A percentile compares a stretch with the other conserved stretches of the same genome.
These are phyloP conservation scores for Nicotiana otophora DNA, from an alignment of 257 asterid species.

Conservation along the genomic window DNA sequence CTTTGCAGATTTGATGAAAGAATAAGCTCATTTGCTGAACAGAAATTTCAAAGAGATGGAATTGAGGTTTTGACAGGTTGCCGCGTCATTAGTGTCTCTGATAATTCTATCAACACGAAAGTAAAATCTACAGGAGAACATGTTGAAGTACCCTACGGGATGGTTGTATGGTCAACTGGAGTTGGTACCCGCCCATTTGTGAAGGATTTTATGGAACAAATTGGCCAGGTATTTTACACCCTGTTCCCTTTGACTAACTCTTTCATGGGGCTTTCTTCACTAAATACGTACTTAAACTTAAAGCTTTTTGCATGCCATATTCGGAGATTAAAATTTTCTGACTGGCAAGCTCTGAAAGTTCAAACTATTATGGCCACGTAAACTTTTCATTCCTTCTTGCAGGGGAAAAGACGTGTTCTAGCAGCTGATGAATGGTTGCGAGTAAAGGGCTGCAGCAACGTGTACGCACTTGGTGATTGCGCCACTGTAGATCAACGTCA, in stretches of 20 bases:
- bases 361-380: not conserved
- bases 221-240: conserved; percentile 70
- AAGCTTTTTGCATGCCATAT: not conserved
- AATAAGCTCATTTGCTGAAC: conserved; percentile 89
- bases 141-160: conserved; percentile 76
- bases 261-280: not conserved
- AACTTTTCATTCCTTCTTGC: not conserved
- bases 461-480: conserved; percentile 87
- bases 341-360: not conserved
- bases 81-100: conserved; percentile 80
- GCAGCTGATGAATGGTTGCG: conserved; percentile 96
- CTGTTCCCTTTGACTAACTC: not conserved
- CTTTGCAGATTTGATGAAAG: conserved; percentile 86
- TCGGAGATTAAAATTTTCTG: not conserved
- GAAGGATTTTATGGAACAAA: conserved; percentile 72
- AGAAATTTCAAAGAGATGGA: conserved; percentile 81
- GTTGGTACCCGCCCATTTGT: conserved; percentile 91
- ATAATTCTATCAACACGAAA: conserved; percentile 64
- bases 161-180: conserved; percentile 98
- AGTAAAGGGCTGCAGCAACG: conserved; percentile 61
- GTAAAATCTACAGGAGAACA: conserved; percentile 60
- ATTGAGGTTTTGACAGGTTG: conserved; percentile 76
- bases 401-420: conserved; percentile 76
- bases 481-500: conserved; percentile 84
- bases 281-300: not conserved